phyloP scores from a whole-genome alignment of 208 protist species.

The Trypanosoma melophagium region DNA sequence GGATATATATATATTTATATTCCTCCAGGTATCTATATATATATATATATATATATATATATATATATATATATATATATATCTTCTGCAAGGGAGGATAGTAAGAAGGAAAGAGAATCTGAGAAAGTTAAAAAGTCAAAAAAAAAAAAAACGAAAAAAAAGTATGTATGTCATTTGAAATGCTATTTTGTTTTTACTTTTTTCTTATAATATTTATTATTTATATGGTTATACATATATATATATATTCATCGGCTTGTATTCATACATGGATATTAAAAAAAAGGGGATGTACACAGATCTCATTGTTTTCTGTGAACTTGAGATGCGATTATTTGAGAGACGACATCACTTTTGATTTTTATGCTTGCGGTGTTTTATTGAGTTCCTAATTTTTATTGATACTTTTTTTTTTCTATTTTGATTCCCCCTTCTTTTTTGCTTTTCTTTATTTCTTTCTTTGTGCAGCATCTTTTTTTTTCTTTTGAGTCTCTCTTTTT shows the following conservation, averaged over 20 bases:
- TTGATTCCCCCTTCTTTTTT: constrained; percentile 6
- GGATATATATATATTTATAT: constrained; percentile 6
- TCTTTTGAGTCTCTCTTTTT: constrained; percentile 3
- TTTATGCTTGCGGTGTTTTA: no score
- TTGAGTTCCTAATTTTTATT: constrained; percentile 14
- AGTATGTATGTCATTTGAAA: constrained; percentile 1
- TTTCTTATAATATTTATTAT: no score
- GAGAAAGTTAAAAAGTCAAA: no score
- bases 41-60: constrained; percentile 11
- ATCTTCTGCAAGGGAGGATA: neutral
- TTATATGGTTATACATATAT: no score
- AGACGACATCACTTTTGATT: no score
- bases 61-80: constrained; percentile 18
- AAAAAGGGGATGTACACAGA: no score
- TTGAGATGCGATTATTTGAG: no score
- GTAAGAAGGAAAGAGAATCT: neutral
- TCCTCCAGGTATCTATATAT: no score
- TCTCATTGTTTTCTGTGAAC: no score
- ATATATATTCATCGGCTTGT: no score
- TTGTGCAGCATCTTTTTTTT: no score
- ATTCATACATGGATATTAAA: no score
- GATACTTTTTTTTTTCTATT: constrained; percentile 4
- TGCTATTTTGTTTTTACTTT: neutral
- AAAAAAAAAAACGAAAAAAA: constrained; percentile 1
- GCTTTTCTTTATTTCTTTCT: constrained; percentile 8